Evolutionary conservation across 345 rosid species (phyloP).

Genomic region (Citrus maxima): DNA sequence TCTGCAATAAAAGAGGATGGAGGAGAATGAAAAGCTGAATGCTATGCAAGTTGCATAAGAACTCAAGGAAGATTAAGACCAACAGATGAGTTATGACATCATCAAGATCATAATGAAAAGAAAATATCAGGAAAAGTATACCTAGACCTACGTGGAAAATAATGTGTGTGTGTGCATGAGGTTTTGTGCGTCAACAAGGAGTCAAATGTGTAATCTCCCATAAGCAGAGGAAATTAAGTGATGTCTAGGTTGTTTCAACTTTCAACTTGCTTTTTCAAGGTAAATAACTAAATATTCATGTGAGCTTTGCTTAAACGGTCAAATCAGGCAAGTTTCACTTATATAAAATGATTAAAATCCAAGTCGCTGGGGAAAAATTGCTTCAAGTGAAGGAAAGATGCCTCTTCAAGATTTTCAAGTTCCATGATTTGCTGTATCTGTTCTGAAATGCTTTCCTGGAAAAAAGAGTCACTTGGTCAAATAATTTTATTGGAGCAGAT

Average conservation of each 20-base stretch:
- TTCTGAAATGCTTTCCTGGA: slow-evolving; percentile 73
- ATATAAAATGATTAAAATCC: background rate
- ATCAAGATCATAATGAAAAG: background rate
- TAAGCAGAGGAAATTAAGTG: background rate
- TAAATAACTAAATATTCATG: background rate
- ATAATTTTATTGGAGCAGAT: background rate
- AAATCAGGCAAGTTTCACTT: background rate
- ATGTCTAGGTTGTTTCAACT: background rate
- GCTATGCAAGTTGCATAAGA: background rate
- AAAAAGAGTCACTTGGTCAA: slow-evolving; percentile 16
- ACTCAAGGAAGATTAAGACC: background rate
- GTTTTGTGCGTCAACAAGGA: background rate
- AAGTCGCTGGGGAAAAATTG: background rate
- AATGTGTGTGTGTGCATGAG: background rate
- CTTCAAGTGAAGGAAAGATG: slow-evolving; percentile 17
- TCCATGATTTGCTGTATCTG: slow-evolving; percentile 92
- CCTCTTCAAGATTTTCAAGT: slow-evolving; percentile 97
- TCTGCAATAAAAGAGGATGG: slow-evolving; percentile 35
- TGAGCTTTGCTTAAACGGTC: background rate
- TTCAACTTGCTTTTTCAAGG: background rate
- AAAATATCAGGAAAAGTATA: background rate
- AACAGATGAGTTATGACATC: background rate
- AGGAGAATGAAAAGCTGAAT: background rate
- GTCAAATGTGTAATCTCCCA: background rate
- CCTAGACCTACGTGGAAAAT: background rate